These are phyloP conservation scores for Musa schizocarpa DNA, from an alignment of 176 grass and related monocot genomes.

Conservation along the genomic window DNA sequence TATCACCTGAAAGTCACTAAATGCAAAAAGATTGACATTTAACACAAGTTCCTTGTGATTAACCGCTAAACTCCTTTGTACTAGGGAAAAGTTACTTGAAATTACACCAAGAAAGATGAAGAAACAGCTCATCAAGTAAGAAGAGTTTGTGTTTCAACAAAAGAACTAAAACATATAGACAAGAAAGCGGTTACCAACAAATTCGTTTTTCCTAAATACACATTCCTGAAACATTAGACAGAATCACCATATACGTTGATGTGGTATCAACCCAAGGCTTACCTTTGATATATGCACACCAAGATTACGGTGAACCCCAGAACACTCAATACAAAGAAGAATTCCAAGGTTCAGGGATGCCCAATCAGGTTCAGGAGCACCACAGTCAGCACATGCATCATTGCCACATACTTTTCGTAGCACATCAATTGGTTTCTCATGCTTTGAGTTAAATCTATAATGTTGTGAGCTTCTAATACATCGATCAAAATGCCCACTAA, in stretches of 20 bases:
- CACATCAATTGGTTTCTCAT: slow-evolving; percentile 86
- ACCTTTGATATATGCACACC: slow-evolving; percentile 99
- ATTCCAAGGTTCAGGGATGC: slow-evolving; percentile 88
- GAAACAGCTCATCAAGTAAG: neutral
- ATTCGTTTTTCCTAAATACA: too few relatives aligned
- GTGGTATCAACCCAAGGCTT: neutral
- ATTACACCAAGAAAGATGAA: neutral
- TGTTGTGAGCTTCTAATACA: slow-evolving; percentile 55
- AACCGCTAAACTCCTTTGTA: too few relatives aligned
- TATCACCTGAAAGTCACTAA: too few relatives aligned
- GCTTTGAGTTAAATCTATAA: slow-evolving; percentile 62
- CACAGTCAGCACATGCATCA: slow-evolving; percentile 79
- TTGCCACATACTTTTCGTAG: slow-evolving; percentile 77
- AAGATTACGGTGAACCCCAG: slow-evolving; percentile 91
- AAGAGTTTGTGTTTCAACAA: neutral
- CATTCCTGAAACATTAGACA: too few relatives aligned
- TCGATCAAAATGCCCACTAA: slow-evolving; percentile 72
- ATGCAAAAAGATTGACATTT: too few relatives aligned
- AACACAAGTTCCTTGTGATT: too few relatives aligned
- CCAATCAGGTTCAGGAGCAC: slow-evolving; percentile 86
- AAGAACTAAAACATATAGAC: neutral
- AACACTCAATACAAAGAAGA: slow-evolving; percentile 95
- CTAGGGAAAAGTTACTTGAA: neutral
- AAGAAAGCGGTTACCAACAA: neutral
- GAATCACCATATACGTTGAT: too few relatives aligned